phyloP scores from a whole-genome alignment of 495 filamentous ascomycete species.

The Chlorociboria aeruginascens region DNA sequence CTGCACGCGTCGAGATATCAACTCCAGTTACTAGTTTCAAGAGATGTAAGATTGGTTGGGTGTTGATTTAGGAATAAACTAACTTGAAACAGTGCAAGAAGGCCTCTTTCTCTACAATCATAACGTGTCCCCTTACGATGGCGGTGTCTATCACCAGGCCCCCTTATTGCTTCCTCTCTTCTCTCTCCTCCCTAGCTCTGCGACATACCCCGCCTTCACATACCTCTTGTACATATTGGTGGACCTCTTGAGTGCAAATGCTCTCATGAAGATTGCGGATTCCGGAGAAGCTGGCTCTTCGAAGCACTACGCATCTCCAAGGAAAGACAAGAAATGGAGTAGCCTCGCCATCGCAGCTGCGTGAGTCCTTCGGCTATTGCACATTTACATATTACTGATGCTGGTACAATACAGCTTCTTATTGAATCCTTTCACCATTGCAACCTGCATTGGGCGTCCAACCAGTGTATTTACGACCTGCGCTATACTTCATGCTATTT shows the following conservation, averaged over 20 bases:
- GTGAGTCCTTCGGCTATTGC: slow-evolving; percentile 30
- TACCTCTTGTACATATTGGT: slow-evolving; percentile 69
- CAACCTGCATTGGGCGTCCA: slow-evolving; percentile 83
- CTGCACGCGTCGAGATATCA: slow-evolving; percentile 88
- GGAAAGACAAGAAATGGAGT: slow-evolving; percentile 68
- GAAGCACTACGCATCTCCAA: slow-evolving; percentile 60
- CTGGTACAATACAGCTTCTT: slow-evolving; percentile 47
- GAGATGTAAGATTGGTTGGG: slow-evolving; percentile 50
- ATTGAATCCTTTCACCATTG: slow-evolving; percentile 91
- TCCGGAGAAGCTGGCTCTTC: slow-evolving; percentile 65
- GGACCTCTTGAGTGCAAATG: slow-evolving; percentile 72
- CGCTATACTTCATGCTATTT: slow-evolving; percentile 73
- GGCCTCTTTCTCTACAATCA: slow-evolving; percentile 91
- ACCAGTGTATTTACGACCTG: slow-evolving; percentile 86
- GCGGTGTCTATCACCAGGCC: slow-evolving; percentile 95
- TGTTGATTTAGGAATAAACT: background rate
- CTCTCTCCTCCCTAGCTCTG: slow-evolving; percentile 18
- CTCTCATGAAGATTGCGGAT: slow-evolving; percentile 72
- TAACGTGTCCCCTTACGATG: slow-evolving; percentile 95
- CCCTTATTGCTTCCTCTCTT: slow-evolving; percentile 29
- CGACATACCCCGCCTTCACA: slow-evolving; percentile 54
- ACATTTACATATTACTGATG: background rate
- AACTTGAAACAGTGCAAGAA: slow-evolving; percentile 64
- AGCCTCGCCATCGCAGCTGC: slow-evolving; percentile 66
- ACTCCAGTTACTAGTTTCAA: slow-evolving; percentile 98